Conservation (phyloP, 495 filamentous ascomycete species). For the Trichoderma gamsii region DNA sequence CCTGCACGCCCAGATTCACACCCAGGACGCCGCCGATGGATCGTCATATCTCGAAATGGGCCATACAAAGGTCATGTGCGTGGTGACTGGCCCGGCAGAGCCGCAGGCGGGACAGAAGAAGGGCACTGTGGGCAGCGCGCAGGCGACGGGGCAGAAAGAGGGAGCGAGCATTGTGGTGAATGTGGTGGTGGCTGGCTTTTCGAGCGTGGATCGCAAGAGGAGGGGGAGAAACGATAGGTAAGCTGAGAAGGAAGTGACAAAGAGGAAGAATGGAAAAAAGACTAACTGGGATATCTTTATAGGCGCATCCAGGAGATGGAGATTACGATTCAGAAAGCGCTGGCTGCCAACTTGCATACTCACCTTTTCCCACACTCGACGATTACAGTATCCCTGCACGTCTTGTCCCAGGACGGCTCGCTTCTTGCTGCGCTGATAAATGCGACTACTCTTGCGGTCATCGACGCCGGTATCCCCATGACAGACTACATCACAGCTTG, state of each 20-base stretch:
- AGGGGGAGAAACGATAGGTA: conserved; percentile 71
- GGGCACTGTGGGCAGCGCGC: conserved; percentile 26
- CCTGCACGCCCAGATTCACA: conserved; percentile 81
- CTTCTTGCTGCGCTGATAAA: conserved; percentile 87
- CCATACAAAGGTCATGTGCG: conserved; percentile 94
- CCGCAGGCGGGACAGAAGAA: conserved; percentile 48
- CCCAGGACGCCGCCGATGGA: conserved; percentile 84
- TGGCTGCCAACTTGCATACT: conserved; percentile 68
- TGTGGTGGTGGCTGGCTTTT: conserved; percentile 81
- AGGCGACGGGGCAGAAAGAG: conserved; percentile 38
- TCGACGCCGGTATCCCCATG: conserved; percentile 96
- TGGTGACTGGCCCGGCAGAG: conserved; percentile 65
- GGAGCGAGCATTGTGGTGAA: conserved; percentile 70
- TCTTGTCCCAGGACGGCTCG: conserved; percentile 87
- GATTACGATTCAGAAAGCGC: conserved; percentile 64
- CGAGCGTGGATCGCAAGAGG: conserved; percentile 76
- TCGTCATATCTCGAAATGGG: conserved; percentile 90
- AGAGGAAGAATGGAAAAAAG: not conserved
- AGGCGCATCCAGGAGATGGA: conserved; percentile 79
- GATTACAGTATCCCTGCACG: conserved; percentile 73
- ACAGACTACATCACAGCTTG: conserved; percentile 81
- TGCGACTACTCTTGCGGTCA: conserved; percentile 82
- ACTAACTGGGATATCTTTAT: not conserved
- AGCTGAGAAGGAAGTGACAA: conserved; percentile 20
- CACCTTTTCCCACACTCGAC: conserved; percentile 85